These are phyloP conservation scores for Lasiodiplodia sp. DNA, from an alignment of 2,329 filamentous ascomycete genomes.

Conservation along the genomic window DNA sequence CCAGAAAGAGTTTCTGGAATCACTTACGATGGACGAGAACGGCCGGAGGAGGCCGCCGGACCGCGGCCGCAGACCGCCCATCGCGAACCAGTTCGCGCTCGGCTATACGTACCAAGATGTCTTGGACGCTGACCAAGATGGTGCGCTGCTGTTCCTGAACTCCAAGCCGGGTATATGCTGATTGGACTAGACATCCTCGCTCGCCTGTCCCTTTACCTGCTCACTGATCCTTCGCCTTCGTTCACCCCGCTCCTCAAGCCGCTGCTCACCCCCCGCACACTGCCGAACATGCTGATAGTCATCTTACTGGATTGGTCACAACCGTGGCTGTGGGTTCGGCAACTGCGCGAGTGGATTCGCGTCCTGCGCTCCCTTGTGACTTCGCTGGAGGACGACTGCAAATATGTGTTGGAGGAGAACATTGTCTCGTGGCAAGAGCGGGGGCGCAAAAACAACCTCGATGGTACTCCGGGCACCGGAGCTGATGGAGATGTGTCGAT, in stretches of 20 bases:
- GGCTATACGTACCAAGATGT: conserved; percentile 97
- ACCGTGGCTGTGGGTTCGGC: conserved; percentile 90
- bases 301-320: conserved; percentile 95
- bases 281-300: conserved; percentile 85
- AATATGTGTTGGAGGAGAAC: conserved; percentile 84
- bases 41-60: conserved; percentile 60
- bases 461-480: conserved; percentile 20
- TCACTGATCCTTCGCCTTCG: conserved; percentile 82
- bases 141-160: conserved; percentile 52
- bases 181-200: conserved; percentile 78
- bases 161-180: conserved; percentile 27
- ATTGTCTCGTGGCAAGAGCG: conserved; percentile 79
- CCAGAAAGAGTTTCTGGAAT: conserved; percentile 80
- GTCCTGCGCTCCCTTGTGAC: conserved; percentile 79
- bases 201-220: conserved; percentile 85
- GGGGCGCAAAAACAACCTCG: conserved; percentile 35
- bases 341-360: conserved; percentile 88
- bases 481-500: conserved; percentile 68
- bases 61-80: conserved; percentile 67
- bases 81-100: conserved; percentile 90
- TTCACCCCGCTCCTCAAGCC: conserved; percentile 85
- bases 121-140: conserved; percentile 90
- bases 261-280: conserved; percentile 81
- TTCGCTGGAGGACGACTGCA: conserved; percentile 76
- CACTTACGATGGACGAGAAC: conserved; percentile 49